These are phyloP conservation scores for Puccinia polysora DNA, from an alignment of 1,284 basidiomycete genomes.

Conservation along the genomic window DNA sequence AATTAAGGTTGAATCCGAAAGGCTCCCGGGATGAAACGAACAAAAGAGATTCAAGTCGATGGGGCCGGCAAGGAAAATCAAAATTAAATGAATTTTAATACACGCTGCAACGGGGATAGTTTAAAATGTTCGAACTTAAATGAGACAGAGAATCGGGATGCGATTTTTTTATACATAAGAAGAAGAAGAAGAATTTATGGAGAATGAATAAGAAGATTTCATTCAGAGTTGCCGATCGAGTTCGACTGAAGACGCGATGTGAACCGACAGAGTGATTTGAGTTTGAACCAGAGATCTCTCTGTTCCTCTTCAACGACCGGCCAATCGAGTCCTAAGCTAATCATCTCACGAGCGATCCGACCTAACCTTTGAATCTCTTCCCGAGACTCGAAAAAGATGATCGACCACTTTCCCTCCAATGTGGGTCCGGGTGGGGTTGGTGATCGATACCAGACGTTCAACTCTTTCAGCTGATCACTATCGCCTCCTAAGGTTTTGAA, in stretches of 20 bases:
- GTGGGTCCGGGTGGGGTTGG: neutral
- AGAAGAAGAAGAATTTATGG: too few relatives aligned
- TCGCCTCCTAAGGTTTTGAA: neutral
- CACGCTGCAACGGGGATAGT: too few relatives aligned
- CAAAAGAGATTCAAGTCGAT: too few relatives aligned
- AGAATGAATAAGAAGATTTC: neutral
- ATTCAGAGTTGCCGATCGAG: neutral
- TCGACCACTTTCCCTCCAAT: conserved; percentile 27
- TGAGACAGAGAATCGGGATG: too few relatives aligned
- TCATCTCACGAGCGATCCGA: conserved; percentile 5
- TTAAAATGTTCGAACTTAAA: too few relatives aligned
- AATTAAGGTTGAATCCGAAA: too few relatives aligned
- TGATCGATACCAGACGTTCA: conserved; percentile 39
- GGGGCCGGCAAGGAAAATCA: too few relatives aligned
- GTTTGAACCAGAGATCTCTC: conserved; percentile 41
- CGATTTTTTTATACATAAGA: too few relatives aligned
- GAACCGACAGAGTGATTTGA: conserved; percentile 20
- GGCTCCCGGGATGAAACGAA: too few relatives aligned
- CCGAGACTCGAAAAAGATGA: conserved; percentile 17
- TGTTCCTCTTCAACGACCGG: conserved; percentile 14
- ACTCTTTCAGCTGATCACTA: neutral
- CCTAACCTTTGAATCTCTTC: neutral
- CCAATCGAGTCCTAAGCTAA: conserved; percentile 25
- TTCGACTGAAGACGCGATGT: too few relatives aligned
- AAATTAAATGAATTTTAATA: too few relatives aligned